Base-by-base conservation (phyloP, 352 stramenopile species). In the Phytophthora pistaciae region DNA sequence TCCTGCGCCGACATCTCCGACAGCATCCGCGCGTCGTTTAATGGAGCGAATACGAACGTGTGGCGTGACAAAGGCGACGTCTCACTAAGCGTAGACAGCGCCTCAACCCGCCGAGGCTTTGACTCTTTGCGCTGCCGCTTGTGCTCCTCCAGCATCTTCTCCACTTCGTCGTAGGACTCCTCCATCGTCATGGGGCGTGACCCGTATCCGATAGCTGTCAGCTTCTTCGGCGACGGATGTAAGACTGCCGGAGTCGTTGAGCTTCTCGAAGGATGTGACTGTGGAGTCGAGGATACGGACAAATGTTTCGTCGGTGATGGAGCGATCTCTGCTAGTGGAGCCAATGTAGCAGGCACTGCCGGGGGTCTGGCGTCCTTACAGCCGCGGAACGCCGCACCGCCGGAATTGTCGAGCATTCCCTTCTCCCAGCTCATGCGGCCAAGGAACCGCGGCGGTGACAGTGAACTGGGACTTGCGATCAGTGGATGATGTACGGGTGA, bases 351-450 rank as follows among this genome's bases (percentile, higher is more conserved):
- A 13, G 64, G 48, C 36, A 60, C 60, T 18, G 46, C 53, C 0
- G 54, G 42, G 6, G 54, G 44, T 21, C 21, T 44, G 29, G 67
- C 16, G 23, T 70, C 55, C 23, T 64, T 71, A 31, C 27, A 60
- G 27, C 5, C 42, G 36, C 65, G 54, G 23, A 53, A 49, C 1
- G 31, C 33, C 18, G 61, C 9, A 6, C 56, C 27, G 55, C 61
- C 31, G 42, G 53, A 16, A 21, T 64, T 59, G 18, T 91, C 79
- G n/a, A 91, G 52, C 36, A 91, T 54, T n/a, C 64, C 68, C 50
- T 68, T 79, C 20, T 91, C 75, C 83, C 83, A 91, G 64, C 83
- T 90, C 64, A 89, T 80, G 8, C 83, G 79, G 3, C 73, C 83
- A 0, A 88, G 71, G 40, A 80, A 90, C 16, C 70, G 49, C 8